Evolutionary conservation across 768 basidiomycete genomes (phyloP), one percentile per base, ranked within the genome.

Genomic region (Pleurotus tuoliensis): DNA sequence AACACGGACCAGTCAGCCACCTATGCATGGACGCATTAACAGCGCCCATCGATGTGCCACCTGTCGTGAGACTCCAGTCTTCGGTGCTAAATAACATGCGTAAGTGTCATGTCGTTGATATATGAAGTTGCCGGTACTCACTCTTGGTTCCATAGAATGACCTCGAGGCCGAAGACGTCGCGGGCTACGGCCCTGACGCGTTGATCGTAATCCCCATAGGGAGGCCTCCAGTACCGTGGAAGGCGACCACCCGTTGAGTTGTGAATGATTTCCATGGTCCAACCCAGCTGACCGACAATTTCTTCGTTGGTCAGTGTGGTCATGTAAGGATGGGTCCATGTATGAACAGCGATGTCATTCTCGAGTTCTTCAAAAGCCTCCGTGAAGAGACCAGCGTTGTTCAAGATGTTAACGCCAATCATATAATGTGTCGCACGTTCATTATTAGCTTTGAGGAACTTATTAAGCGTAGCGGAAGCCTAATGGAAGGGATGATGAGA

Each of bases 141-240:
- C 89, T 95, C 94, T 58, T 86, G 82, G 70, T 96, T 94, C 95
- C 95, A 98, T 61, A 92, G 71, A 55, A 95, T 81, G n/a, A 90
- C 88, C 18, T 78, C 78, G 60, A 98, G 69, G 22, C 90, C 92
- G 66, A 97, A 94, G 30, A 82, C 73, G 66, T 92, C 85, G 66
- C 81, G 76, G 22, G 94, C 95, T 64, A 98, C 91, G 3, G 93
- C 86, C 38, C 82, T 77, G 30, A 96, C 90, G 47, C 95, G 82
- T 69, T 80, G 82, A 66, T 98, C 95, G 45, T 81, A 80, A 67
- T 95, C 90, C 34, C 91, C 92, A 65, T 82, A 93, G 6, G 92
- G 92, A 1, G 92, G 92, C n/a, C 92, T 74, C 94, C 94, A 97
- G 76, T 78, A 94, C 47, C 71, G 72, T 1, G 81, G 77, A 9